Base-by-base conservation (phyloP, 1,139 yeast genomes). In the Diutina ranongensis region DNA sequence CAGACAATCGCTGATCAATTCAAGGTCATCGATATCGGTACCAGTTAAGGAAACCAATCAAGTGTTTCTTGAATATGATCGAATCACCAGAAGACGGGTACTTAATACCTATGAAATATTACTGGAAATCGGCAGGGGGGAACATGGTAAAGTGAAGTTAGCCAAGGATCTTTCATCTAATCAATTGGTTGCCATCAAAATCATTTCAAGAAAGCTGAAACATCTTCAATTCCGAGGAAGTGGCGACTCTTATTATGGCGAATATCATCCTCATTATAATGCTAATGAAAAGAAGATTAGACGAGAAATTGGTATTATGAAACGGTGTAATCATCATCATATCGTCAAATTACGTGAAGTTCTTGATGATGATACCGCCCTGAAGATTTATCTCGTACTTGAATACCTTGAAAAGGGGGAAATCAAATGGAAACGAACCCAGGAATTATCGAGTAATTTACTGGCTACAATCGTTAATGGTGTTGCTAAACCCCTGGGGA, bases 321-420 rank as follows among this genome's bases (percentile, higher is more conserved):
- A 92, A 59, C 88, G 87, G 62, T 86, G 97, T 62, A 71, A 76
- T 52, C 97, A 94, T 62, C 89, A 88, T 48, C 89, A 94, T 60
- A 89, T 94, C 25, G 97, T 94, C 15, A 77, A 78, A 55, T 66
- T 94, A 48, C 71, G 78, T 46, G 99, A 94, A 60, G 97, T 94
- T 3, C 69, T 94, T 52, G 98, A 94, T 66, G 97, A 94, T 62
- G 68, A 74, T 22, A 76, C 74, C 50, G 82, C 94, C 40, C 76
- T 86, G 54, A 94, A 94, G 57, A 89, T 94, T 34, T 94, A 89
- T 58, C 63, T 94, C 53, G 95, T 94, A 12, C 68, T 94, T 47
- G 99, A 94, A 60, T 94, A 87, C 57, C 73, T 94, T 57, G 94
- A 87, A 54, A 82, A 80, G 55, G 98, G 99, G 34, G 99, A 94